Evolutionary conservation across 495 filamentous ascomycete species (phyloP), one percentile per base, ranked within the genome.

Genomic region (Aspergillus affinis): DNA sequence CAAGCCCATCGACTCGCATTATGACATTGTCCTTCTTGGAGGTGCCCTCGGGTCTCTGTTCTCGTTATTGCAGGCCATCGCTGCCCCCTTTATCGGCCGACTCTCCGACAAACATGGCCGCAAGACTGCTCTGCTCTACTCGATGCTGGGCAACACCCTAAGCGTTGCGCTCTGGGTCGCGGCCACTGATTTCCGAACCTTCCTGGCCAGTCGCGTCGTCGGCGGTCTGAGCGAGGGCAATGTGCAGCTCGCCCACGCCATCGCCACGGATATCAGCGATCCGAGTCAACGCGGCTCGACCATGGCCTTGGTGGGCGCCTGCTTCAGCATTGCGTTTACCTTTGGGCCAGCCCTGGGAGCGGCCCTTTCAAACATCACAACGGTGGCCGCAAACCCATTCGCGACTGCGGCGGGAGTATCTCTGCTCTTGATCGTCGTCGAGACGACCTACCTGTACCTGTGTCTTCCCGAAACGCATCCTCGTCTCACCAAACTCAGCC

Each of bases 251-350:
- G 95, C 95, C 19, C 92, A 91, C 55, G 95, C 95, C 46, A 99
- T 99, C 66, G 94, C 95, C 12, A 95, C 94, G 8, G 94, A 99
- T 74, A 90, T 99, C 59, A 94, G 90, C 57, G 91, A 94, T 65
- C 86, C 90, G 54, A 81, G 83, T 49, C 88, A 85, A 57, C 83
- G 94, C 23, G 91, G 92, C 2, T 86, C 90, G 17, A 96, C 95
- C 29, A 97, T 99, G 88, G 94, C 94, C 15, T 80, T 98, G 46
- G 92, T 99, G 15, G 94, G 94, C 36, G 93, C 87, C 44, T 98
- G 95, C 75, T 99, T 99, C 78, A 93, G 89, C 53, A 90, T 99
- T 64, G 93, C 94, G 13, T 99, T 99, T 70, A 98, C 95, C 1
- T 95, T 94, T 66, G 94, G 94, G 0, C 94, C 94, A 0, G 90